Evolutionary conservation across 2,329 filamentous ascomycete species (phyloP), one percentile per base, ranked within the genome.

Genomic region (Sarocladiaceae sp.): DNA sequence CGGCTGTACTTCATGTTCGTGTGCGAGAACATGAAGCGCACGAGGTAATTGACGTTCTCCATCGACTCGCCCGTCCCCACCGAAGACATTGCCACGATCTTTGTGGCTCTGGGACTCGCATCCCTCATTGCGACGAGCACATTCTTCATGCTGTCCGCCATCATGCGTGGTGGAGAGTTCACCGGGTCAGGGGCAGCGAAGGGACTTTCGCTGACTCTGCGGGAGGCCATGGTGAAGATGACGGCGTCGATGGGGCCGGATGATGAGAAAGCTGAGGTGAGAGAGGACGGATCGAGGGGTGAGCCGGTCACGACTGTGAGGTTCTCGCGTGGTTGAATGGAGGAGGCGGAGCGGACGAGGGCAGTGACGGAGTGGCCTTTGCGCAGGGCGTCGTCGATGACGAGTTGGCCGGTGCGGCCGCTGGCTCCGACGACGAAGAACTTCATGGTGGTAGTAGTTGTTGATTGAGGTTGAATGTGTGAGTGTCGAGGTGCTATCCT

Each of bases 221-320:
- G 60, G 1, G 70, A 64, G 45, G 61, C 68, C 4, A 76, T 64
- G 0, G 73, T 68, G 19, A 73, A 61, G n/a, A 75, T 55, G n/a
- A 75, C 60, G 1, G 63, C 68, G 23, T 62, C 53, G 11, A 50
- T 47, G 10, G 44, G 40, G 11, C 49, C 31, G 1, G 48, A 45
- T 6, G 53, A 41, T 11, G n/a, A 18, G n/a, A 65, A 58, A 1
- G 63, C 62, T 24, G 37, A 48, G 16, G 49, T 49, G 33, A 71
- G 56, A 46, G 64, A 57, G 6, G 52, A 45, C 21, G 48, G 44
- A 7, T 60, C 56, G 20, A 62, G 47, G 3, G 64, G 63, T 39
- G 58, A 50, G 20, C 69, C 69, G 44, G 57, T 47, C 20, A 67
- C 48, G 24, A 66, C 47, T 6, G 54, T 64, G 13, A 74, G 55